These are phyloP conservation scores for Oryza meyeriana DNA, from an alignment of 176 grass and related monocot genomes.

Conservation along the genomic window DNA sequence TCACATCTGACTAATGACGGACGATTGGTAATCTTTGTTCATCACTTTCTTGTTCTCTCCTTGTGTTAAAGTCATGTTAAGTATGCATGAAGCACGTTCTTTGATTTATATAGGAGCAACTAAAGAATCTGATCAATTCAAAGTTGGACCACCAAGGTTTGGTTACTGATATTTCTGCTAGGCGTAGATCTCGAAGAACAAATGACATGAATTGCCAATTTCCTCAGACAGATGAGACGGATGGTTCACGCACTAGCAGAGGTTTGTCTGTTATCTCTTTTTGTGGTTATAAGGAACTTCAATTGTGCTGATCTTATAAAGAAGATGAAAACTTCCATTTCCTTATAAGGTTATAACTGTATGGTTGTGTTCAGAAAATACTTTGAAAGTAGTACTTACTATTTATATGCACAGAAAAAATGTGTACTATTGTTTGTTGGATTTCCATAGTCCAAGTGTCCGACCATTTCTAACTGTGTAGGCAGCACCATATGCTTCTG, in stretches of 20 bases:
- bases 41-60: constrained; percentile 7
- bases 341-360: neutral
- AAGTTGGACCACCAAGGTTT: constrained; percentile 4
- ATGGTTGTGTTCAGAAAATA: neutral
- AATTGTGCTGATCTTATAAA: neutral
- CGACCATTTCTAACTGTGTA: neutral
- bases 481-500: constrained; percentile 1
- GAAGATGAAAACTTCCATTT: neutral
- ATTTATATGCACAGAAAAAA: neutral
- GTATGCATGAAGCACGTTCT: neutral
- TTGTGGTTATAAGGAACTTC: neutral
- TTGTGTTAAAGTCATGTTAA: constrained; percentile 7
- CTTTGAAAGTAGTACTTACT: neutral
- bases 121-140: constrained; percentile 32
- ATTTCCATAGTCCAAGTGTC: constrained; percentile 1
- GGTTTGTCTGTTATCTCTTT: constrained; percentile 38
- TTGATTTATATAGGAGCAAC: constrained; percentile 45
- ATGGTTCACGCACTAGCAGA: constrained; percentile 21
- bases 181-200: constrained; percentile 22
- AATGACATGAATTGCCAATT: constrained; percentile 22
- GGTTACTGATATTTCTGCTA: constrained; percentile 17
- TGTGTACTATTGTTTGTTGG: neutral
- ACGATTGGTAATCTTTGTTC: constrained; percentile 51
- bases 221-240: constrained; percentile 15
- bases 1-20: constrained; percentile 46